Conservation (phyloP, 768 basidiomycete species). For the Cystobasidium ongulense region DNA sequence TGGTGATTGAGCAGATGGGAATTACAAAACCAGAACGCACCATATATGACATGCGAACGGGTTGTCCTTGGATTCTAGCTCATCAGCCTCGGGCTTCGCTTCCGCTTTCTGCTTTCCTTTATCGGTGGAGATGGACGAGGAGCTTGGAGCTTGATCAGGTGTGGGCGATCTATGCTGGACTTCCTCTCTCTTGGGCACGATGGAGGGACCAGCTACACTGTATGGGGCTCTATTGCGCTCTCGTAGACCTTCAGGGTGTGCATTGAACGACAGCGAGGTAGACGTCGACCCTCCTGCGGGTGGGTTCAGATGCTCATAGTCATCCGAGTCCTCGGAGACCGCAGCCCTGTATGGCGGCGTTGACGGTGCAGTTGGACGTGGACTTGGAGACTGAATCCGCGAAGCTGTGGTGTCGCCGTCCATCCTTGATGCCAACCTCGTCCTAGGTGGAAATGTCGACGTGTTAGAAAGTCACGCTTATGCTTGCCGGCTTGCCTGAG, state of each 20-base stretch:
- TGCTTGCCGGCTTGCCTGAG: not conserved
- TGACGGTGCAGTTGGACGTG: not conserved
- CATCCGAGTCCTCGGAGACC: constrained; percentile 7
- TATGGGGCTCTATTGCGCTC: constrained; percentile 2
- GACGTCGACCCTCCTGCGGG: not conserved
- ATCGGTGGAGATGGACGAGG: not conserved
- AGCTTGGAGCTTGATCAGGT: not conserved
- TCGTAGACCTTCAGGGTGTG: not conserved
- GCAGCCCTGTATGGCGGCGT: not conserved
- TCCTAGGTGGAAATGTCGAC: not conserved
- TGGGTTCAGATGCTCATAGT: not conserved
- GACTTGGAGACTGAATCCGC: not conserved
- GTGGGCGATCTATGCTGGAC: not conserved
- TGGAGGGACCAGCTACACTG: not conserved
- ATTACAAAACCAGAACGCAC: constrained; percentile 2
- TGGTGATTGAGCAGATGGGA: not conserved
- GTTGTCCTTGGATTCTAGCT: not conserved
- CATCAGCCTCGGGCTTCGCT: not conserved
- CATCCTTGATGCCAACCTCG: not conserved
- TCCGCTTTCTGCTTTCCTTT: constrained; percentile 13
- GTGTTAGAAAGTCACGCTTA: not conserved
- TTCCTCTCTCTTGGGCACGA: not conserved
- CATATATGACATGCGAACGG: constrained; percentile 28
- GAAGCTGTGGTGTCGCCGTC: not conserved
- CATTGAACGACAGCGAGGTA: not conserved